Evolutionary conservation across 2,329 filamentous ascomycete species (phyloP).

Genomic region (Nothophoma quercina): DNA sequence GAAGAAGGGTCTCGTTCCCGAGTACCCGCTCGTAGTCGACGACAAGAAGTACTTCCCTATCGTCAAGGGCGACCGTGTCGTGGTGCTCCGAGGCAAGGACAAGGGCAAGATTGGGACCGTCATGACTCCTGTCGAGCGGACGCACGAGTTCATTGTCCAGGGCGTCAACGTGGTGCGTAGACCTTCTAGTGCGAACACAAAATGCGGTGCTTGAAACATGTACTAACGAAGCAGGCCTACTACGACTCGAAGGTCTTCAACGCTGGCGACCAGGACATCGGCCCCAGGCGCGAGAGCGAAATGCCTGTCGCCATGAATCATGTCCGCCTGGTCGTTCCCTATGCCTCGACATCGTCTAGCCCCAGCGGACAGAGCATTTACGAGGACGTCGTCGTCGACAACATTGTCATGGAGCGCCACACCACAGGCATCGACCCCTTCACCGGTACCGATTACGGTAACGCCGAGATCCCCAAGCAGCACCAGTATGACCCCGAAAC

Average conservation of each 20-base stretch:
- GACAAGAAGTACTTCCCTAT: slow-evolving; percentile 46
- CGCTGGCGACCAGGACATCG: slow-evolving; percentile 39
- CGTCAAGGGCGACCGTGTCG: slow-evolving; percentile 76
- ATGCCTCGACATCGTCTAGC: slow-evolving; percentile 60
- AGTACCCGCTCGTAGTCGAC: slow-evolving; percentile 40
- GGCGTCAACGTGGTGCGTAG: slow-evolving; percentile 51
- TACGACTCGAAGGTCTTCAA: slow-evolving; percentile 50
- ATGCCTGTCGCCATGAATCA: slow-evolving; percentile 71
- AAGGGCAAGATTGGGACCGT: slow-evolving; percentile 86
- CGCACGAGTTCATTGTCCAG: slow-evolving; percentile 45
- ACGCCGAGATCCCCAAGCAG: slow-evolving; percentile 33
- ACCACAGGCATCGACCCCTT: slow-evolving; percentile 43
- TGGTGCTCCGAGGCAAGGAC: slow-evolving; percentile 78
- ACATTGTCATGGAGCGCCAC: slow-evolving; percentile 41
- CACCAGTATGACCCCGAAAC: slow-evolving; percentile 42
- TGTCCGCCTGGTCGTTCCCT: slow-evolving; percentile 81
- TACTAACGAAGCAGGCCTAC: slow-evolving; percentile 48
- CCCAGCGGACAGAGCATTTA: slow-evolving; percentile 65
- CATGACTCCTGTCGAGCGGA: slow-evolving; percentile 56
- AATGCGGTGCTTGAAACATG: neutral
- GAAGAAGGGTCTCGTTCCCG: slow-evolving; percentile 29
- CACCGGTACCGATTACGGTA: slow-evolving; percentile 38
- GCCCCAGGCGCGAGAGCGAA: slow-evolving; percentile 57
- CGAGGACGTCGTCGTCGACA: slow-evolving; percentile 60
- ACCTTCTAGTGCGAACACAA: neutral